phyloP scores from a whole-genome alignment of 805 yeast species.

The Wickerhamomyces ciferrii region DNA sequence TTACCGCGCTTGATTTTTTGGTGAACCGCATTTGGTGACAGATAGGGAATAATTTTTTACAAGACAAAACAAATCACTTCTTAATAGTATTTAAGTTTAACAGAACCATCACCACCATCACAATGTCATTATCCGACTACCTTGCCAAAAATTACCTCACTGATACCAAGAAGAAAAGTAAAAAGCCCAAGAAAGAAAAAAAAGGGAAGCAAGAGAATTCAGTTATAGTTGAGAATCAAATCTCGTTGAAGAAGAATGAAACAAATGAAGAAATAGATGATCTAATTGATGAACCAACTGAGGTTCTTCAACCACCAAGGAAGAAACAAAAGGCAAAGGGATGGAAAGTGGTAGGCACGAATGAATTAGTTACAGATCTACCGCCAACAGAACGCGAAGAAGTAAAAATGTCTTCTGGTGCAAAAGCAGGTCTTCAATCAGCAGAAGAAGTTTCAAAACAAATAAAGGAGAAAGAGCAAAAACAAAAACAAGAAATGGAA shows the following conservation, averaged over 20 bases:
- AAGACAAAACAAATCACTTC: too few relatives aligned
- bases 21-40: too few relatives aligned
- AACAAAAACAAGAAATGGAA: constrained; percentile 9
- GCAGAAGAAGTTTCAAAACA: constrained; percentile 36
- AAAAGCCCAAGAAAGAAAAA: constrained; percentile 19
- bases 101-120: too few relatives aligned
- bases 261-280: background rate
- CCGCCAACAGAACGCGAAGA: background rate
- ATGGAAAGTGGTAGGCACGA: constrained; percentile 19
- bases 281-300: background rate
- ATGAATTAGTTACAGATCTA: constrained; percentile 6
- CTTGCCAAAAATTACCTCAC: constrained; percentile 38
- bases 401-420: constrained; percentile 24
- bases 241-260: background rate
- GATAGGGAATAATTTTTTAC: too few relatives aligned
- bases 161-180: constrained; percentile 20
- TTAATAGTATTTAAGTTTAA: too few relatives aligned
- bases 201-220: constrained; percentile 11
- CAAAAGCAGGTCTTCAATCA: constrained; percentile 42
- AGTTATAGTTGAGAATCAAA: background rate
- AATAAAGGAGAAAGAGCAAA: constrained; percentile 24
- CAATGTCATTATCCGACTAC: constrained; percentile 43
- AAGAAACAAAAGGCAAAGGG: constrained; percentile 6
- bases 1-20: too few relatives aligned
- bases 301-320: background rate